Evolutionary conservation across 306 rosid species (phyloP).

Genomic region (Quillaja saponaria): DNA sequence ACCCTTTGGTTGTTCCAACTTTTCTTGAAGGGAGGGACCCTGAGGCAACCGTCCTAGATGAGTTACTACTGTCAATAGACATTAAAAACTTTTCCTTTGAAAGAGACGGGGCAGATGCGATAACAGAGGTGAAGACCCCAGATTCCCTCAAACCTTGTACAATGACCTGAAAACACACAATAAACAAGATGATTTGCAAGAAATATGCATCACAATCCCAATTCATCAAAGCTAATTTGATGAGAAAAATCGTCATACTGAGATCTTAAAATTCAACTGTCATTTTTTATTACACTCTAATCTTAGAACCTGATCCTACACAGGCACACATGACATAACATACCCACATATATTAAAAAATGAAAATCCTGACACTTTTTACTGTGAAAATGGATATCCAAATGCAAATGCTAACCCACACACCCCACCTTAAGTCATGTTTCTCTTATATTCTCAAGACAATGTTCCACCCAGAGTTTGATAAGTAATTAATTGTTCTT

Average conservation of each 20-base stretch:
- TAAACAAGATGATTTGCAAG: neutral
- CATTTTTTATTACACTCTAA: no score
- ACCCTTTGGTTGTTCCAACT: conserved; percentile 38
- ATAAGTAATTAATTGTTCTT: conserved; percentile 23
- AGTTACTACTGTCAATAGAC: conserved; percentile 71
- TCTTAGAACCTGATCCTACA: no score
- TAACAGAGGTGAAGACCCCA: conserved; percentile 82
- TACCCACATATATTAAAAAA: neutral
- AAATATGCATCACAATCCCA: neutral
- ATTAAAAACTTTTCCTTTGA: conserved; percentile 76
- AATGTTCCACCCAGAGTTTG: neutral
- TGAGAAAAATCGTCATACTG: no score
- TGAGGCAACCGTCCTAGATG: conserved; percentile 64
- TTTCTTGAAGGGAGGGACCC: conserved; percentile 70
- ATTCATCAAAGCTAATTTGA: no score
- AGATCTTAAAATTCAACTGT: no score
- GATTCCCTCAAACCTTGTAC: conserved; percentile 85
- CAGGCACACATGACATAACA: no score
- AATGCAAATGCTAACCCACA: conserved; percentile 9
- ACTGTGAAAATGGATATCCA: neutral
- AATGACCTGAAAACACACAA: conserved; percentile 55
- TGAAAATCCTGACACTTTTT: neutral
- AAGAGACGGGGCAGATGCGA: conserved; percentile 71
- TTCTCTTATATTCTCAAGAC: conserved; percentile 6
- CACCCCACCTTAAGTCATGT: neutral